These are phyloP conservation scores for Pichia sp. DNA, from an alignment of 1,139 yeast species.

Conservation along the genomic window DNA sequence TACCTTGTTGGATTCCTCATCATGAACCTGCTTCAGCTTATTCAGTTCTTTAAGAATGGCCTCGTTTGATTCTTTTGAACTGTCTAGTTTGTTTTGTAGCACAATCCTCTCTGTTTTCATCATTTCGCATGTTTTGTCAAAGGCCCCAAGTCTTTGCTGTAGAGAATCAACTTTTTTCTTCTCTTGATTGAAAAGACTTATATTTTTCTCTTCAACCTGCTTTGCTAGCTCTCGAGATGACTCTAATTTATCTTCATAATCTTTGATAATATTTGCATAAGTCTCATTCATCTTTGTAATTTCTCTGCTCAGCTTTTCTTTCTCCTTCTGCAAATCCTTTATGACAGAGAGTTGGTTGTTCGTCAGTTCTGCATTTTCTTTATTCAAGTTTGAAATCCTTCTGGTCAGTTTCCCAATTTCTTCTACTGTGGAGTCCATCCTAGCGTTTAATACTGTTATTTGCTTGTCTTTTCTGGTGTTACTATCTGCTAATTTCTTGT, in stretches of 20 bases:
- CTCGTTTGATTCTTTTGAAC: neutral
- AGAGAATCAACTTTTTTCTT: constrained; percentile 4
- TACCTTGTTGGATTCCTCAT: neutral
- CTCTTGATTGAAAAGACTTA: constrained; percentile 9
- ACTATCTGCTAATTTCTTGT: neutral
- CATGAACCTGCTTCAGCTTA: neutral
- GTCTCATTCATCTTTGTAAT: neutral
- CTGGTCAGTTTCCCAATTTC: neutral
- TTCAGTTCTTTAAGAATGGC: neutral
- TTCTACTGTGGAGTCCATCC: neutral
- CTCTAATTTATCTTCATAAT: neutral
- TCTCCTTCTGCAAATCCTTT: constrained; percentile 5
- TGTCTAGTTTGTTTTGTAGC: neutral
- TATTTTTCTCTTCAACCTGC: constrained; percentile 9
- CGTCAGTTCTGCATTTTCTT: neutral
- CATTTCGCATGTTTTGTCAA: neutral
- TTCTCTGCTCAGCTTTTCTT: neutral
- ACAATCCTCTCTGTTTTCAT: neutral
- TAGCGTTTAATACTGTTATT: neutral
- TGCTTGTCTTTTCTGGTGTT: neutral
- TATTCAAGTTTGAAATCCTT: neutral
- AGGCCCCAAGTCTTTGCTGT: neutral
- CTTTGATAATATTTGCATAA: neutral
- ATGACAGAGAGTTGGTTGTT: neutral
- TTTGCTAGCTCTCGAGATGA: neutral